Percentiles rank a stretch among this genome's conserved stretches.
Conservation (phyloP, 768 basidiomycete genomes). For the Amanita muscaria region DNA sequence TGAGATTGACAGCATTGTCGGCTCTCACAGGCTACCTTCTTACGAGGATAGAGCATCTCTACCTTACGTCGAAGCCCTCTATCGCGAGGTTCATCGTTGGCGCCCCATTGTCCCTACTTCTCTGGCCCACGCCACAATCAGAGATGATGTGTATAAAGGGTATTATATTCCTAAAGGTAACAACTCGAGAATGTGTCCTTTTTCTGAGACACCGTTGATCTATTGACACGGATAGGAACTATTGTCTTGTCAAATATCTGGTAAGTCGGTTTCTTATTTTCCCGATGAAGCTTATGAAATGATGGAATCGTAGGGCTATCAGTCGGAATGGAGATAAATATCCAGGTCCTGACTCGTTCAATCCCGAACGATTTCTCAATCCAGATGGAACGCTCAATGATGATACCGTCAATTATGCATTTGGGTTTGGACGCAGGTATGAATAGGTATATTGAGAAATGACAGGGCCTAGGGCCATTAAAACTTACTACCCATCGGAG, state of each 20-base stretch:
- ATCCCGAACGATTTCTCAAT: conserved; percentile 47
- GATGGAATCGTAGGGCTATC: conserved; percentile 30
- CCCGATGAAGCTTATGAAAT: no score
- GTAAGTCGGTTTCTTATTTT: neutral
- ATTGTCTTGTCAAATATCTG: neutral
- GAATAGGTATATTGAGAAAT: neutral
- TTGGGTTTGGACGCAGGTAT: conserved; percentile 27
- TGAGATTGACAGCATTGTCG: conserved; percentile 15
- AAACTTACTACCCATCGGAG: no score
- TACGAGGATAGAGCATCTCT: conserved; percentile 2
- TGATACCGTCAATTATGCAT: conserved; percentile 16
- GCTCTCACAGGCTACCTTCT: conserved; percentile 11
- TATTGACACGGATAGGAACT: neutral
- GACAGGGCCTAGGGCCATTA: neutral
- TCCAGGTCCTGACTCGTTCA: conserved; percentile 40
- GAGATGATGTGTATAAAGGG: neutral
- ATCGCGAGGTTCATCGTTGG: conserved; percentile 5
- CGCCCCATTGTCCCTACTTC: neutral
- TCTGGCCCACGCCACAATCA: neutral
- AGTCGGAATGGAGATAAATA: conserved; percentile 41
- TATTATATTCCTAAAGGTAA: neutral
- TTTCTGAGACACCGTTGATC: no score
- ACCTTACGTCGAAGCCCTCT: conserved; percentile 6
- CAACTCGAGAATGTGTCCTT: no score
- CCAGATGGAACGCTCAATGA: conserved; percentile 19